Evolutionary conservation across 2,329 filamentous ascomycete genomes (phyloP).

Genomic region (Pseudodiploospora longispora): DNA sequence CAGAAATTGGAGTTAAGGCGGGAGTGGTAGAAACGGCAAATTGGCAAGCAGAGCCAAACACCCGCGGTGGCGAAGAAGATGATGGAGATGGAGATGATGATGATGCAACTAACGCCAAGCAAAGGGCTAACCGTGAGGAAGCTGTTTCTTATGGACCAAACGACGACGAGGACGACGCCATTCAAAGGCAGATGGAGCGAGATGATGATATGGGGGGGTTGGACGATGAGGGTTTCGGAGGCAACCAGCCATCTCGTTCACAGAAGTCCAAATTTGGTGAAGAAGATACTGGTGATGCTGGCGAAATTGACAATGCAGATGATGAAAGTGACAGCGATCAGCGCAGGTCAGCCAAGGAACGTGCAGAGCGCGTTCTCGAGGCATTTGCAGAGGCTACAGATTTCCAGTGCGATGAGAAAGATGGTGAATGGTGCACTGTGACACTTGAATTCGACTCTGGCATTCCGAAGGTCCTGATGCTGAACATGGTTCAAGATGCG

Average conservation of each 20-base stretch:
- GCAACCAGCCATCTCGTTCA: neutral
- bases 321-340: slow-evolving; percentile 30
- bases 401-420: slow-evolving; percentile 72
- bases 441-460: slow-evolving; percentile 73
- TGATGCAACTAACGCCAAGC: slow-evolving; percentile 68
- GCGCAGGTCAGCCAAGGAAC: slow-evolving; percentile 38
- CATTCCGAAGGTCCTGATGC: slow-evolving; percentile 86
- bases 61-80: slow-evolving; percentile 38
- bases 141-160: slow-evolving; percentile 86
- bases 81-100: slow-evolving; percentile 69
- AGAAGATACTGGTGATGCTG: slow-evolving; percentile 41
- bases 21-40: slow-evolving; percentile 45
- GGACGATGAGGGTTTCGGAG: slow-evolving; percentile 34
- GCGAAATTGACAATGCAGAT: slow-evolving; percentile 27
- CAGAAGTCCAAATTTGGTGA: slow-evolving; percentile 18
- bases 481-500: slow-evolving; percentile 78
- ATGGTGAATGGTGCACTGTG: slow-evolving; percentile 69
- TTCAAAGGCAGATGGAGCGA: slow-evolving; percentile 55
- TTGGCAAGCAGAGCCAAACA: slow-evolving; percentile 24
- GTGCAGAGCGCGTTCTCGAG: slow-evolving; percentile 57
- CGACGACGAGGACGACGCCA: slow-evolving; percentile 79
- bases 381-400: slow-evolving; percentile 58
- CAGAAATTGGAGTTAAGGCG: slow-evolving; percentile 56
- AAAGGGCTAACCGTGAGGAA: slow-evolving; percentile 67
- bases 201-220: slow-evolving; percentile 49